Percentiles rank a stretch among this genome's conserved stretches.
These are phyloP conservation scores for Psilocybe mexicana DNA, from an alignment of 1,284 basidiomycete species.

Conservation along the genomic window DNA sequence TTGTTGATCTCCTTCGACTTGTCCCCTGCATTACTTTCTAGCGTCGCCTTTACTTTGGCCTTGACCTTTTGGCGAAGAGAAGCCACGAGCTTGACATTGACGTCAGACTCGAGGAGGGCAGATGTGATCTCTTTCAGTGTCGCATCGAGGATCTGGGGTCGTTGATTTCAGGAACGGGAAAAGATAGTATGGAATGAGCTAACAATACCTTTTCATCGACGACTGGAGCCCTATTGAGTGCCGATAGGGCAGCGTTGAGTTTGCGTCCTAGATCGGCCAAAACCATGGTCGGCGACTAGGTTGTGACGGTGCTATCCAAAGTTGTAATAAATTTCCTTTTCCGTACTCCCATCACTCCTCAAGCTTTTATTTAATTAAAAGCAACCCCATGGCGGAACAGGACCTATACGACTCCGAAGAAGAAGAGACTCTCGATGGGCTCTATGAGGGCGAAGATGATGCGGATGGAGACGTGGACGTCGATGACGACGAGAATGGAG, in stretches of 20 bases:
- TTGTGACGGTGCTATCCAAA: conserved; percentile 3
- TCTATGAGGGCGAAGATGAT: conserved; percentile 39
- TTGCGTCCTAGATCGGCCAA: conserved; percentile 93
- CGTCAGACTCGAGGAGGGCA: conserved; percentile 94
- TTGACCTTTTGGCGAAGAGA: conserved; percentile 89
- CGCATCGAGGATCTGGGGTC: conserved; percentile 78
- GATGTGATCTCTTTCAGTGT: conserved; percentile 95
- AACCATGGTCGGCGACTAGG: conserved; percentile 69
- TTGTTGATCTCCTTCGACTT: conserved; percentile 81
- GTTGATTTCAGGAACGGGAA: no score
- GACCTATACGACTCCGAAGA: conserved; percentile 59
- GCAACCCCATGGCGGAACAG: conserved; percentile 13
- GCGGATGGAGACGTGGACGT: conserved; percentile 34
- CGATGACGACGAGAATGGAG: conserved; percentile 43
- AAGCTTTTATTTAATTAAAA: background rate
- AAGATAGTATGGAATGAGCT: conserved; percentile 6
- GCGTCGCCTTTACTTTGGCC: conserved; percentile 75
- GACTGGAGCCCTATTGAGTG: conserved; percentile 82
- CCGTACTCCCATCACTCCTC: conserved; percentile 4
- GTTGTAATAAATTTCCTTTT: conserved; percentile 12
- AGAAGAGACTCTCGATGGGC: conserved; percentile 58
- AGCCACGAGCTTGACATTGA: conserved; percentile 96
- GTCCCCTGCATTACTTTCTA: conserved; percentile 66
- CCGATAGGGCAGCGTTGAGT: conserved; percentile 92
- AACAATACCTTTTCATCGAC: conserved; percentile 82